phyloP scores from a whole-genome alignment of 2,329 filamentous ascomycete genomes.

The Fusarium haematococcum region DNA sequence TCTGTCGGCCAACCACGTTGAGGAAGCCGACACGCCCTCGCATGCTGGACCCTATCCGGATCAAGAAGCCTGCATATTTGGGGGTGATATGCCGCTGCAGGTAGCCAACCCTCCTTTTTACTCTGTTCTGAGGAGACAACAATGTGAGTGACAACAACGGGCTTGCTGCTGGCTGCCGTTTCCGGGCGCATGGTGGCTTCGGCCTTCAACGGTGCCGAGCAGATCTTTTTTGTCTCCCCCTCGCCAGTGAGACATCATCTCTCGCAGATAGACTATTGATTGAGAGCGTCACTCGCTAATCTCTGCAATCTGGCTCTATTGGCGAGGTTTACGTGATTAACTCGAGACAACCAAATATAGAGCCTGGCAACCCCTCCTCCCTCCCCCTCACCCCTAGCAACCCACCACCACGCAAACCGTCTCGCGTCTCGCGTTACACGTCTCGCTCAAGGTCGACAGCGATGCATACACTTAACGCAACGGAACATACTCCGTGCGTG shows the following conservation, averaged over 20 bases:
- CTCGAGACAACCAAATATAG: neutral
- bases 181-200: neutral
- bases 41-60: neutral
- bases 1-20: neutral
- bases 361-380: neutral
- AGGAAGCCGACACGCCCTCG: neutral
- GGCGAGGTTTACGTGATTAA: neutral
- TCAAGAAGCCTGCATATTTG: neutral
- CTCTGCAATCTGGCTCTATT: neutral
- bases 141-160: neutral
- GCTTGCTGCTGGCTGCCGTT: neutral
- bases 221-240: neutral
- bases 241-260: neutral
- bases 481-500: neutral
- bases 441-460: neutral
- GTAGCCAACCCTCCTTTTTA: neutral
- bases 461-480: neutral
- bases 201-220: neutral
- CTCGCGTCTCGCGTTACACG: conserved; percentile 1
- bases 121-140: neutral
- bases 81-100: neutral
- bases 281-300: neutral
- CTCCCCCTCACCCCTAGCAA: neutral
- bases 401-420: neutral
- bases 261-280: neutral